These are phyloP conservation scores for Cryptococcus sp. DNA, from an alignment of 1,284 basidiomycete genomes.

Conservation along the genomic window DNA sequence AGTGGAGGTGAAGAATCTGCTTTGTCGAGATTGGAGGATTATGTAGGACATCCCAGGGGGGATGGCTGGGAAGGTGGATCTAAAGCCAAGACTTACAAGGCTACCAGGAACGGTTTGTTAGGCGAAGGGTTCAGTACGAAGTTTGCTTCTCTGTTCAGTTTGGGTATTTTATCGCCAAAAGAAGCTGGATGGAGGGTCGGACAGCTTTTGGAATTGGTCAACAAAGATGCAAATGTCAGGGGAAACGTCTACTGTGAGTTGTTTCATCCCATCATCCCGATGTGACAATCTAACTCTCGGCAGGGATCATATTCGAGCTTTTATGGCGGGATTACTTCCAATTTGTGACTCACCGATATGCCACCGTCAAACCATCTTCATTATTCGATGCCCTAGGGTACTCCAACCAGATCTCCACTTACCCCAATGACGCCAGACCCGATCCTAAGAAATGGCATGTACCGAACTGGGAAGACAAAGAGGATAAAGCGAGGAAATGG, in stretches of 20 bases:
- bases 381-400: slow-evolving; percentile 51
- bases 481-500: slow-evolving; percentile 43
- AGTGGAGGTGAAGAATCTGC: slow-evolving; percentile 48
- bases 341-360: slow-evolving; percentile 36
- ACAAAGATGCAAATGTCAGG: slow-evolving; percentile 19
- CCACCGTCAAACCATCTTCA: slow-evolving; percentile 10
- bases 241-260: slow-evolving; percentile 35
- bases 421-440: slow-evolving; percentile 16
- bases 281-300: not conserved
- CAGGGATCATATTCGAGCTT: slow-evolving; percentile 52
- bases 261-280: not conserved
- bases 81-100: slow-evolving; percentile 50
- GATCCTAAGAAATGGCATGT: slow-evolving; percentile 23
- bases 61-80: slow-evolving; percentile 35
- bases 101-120: slow-evolving; percentile 55
- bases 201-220: slow-evolving; percentile 21
- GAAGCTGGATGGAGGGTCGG: slow-evolving; percentile 44
- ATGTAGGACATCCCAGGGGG: slow-evolving; percentile 37
- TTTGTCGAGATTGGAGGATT: slow-evolving; percentile 47
- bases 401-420: slow-evolving; percentile 42
- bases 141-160: slow-evolving; percentile 53
- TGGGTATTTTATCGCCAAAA: slow-evolving; percentile 53
- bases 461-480: slow-evolving; percentile 21
- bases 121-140: slow-evolving; percentile 56
- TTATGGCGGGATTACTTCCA: slow-evolving; percentile 58